Evolutionary conservation across 2,329 filamentous ascomycete genomes (phyloP), one percentile per base, ranked within the genome.

Genomic region (Raffaelea arxii): DNA sequence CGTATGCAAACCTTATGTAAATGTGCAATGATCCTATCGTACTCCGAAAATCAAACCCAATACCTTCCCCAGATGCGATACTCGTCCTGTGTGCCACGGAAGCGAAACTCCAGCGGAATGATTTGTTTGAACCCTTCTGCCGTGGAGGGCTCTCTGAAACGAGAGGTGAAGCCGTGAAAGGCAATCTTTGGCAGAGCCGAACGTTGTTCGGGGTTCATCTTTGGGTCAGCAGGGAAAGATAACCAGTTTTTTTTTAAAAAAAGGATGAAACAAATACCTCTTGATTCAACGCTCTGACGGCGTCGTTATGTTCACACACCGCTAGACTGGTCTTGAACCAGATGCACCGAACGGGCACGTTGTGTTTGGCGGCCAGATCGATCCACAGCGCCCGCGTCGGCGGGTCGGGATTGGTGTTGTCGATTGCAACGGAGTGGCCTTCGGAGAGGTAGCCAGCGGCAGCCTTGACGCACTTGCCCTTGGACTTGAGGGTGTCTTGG

Each of bases 351-450:
- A 95, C 84, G 2, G 86, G 83, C 2, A 94, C 71, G 4, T 77
- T 69, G 57, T 79, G 67, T 56, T 83, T 82, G 53, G 73, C 75
- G 18, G 89, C 89, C 25, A 97, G 65, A 23, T 77, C 69, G 25
- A 87, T 65, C 91, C 91, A 97, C 50, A 85, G 67, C n/a, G 75
- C 74, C 53, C 92, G 77, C 22, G 83, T 87, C 44, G 86, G 83
- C 11, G 72, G 62, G 65, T 94, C 85, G 25, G 90, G 79, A 61
- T 98, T 98, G n/a, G 92, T 97, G 62, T 95, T 97, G 64, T 98
- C 92, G 49, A 97, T 75, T 23, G 75, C 87, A 4, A 95, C 79
- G 3, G 86, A 85, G 21, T 71, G 71, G 2, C 82, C 80, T 22
- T 77, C 71, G 36, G 72, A 63, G 37, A 97, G 68, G 41, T 77